phyloP scores from a whole-genome alignment of 192 early-diverging fungal species.

The Podila epicladia region DNA sequence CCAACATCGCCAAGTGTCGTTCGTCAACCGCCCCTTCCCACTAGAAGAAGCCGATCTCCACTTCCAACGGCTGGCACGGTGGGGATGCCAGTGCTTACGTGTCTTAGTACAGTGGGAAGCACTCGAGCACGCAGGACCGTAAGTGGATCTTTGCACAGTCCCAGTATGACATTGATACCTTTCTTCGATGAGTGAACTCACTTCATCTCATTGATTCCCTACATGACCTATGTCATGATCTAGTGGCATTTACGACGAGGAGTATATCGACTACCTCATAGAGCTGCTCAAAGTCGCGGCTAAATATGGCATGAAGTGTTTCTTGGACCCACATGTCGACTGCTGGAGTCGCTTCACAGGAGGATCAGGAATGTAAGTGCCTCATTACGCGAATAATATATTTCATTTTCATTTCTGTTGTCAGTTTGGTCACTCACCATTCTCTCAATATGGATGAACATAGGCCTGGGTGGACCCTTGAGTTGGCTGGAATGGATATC shows the following conservation, averaged over 20 bases:
- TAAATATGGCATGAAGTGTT: conserved; percentile 55
- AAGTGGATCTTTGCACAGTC: conserved; percentile 18
- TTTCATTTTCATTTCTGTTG: too few relatives aligned
- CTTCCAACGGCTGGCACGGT: conserved; percentile 66
- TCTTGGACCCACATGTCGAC: conserved; percentile 69
- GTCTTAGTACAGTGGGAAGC: conserved; percentile 83
- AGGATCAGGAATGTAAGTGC: conserved; percentile 45
- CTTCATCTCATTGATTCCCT: not conserved
- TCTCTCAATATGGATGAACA: not conserved
- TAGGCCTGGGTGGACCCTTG: conserved; percentile 65
- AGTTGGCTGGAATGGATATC: conserved; percentile 59
- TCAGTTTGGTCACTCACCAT: too few relatives aligned
- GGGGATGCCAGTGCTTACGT: conserved; percentile 80
- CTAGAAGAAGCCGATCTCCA: conserved; percentile 76
- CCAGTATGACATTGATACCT: not conserved
- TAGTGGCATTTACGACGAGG: conserved; percentile 66
- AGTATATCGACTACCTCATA: conserved; percentile 64
- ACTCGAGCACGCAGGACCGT: conserved; percentile 68
- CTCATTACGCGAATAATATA: too few relatives aligned
- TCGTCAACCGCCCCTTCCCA: conserved; percentile 79
- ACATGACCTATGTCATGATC: not conserved
- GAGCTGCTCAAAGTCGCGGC: conserved; percentile 55
- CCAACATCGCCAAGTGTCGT: conserved; percentile 66
- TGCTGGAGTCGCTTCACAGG: conserved; percentile 52
- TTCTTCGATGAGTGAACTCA: not conserved